Conservation (phyloP, 2,329 filamentous ascomycete genomes). For the Microdochium nivale region DNA sequence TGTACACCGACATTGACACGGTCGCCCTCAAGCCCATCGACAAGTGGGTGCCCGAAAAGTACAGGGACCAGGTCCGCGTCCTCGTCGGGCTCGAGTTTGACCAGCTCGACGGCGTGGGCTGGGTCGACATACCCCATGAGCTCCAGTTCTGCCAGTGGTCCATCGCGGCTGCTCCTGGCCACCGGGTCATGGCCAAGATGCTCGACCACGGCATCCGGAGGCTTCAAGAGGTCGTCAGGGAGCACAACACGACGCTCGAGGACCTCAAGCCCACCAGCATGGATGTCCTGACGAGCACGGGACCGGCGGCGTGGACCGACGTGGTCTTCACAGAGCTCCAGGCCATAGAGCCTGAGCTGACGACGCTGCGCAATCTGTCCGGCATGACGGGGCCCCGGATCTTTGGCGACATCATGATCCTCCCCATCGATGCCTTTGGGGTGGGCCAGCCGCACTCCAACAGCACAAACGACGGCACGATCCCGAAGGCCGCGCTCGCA, state of each 20-base stretch:
- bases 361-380: not conserved
- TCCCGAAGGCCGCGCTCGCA: conserved; percentile 15
- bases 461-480: conserved; percentile 16
- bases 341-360: not conserved
- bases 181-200: conserved; percentile 2
- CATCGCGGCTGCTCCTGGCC: conserved; percentile 5
- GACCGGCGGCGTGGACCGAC: conserved; percentile 3
- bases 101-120: not conserved
- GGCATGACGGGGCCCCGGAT: conserved; percentile 1
- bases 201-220: not conserved
- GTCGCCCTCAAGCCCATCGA: conserved; percentile 1
- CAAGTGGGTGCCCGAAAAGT: conserved; percentile 2
- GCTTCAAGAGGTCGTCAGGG: not conserved
- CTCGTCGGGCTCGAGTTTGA: not conserved
- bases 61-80: not conserved
- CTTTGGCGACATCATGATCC: conserved; percentile 2
- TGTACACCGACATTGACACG: conserved; percentile 6
- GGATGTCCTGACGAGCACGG: conserved; percentile 4
- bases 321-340: conserved; percentile 1
- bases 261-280: not conserved
- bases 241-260: not conserved
- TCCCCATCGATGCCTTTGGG: conserved; percentile 7
- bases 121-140: conserved; percentile 5
- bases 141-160: conserved; percentile 7
- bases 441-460: conserved; percentile 17